Evolutionary conservation across 306 rosid species (phyloP).

Genomic region (Cucurbita maxima): DNA sequence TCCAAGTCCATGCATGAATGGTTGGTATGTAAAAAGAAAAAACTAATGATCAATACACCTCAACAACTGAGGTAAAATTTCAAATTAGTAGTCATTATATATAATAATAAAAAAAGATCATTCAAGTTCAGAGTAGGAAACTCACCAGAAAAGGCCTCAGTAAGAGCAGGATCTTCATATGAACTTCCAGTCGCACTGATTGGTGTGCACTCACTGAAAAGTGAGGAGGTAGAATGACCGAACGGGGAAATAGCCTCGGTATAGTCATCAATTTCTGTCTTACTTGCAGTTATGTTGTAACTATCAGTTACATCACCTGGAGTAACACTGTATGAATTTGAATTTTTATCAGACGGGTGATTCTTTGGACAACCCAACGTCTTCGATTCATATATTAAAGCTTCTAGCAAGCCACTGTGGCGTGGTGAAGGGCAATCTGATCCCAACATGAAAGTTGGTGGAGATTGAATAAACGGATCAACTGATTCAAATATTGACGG

Average conservation of each 20-base stretch:
- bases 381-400: slow-evolving; percentile 56
- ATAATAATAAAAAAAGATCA: neutral
- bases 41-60: too few relatives aligned
- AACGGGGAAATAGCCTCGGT: slow-evolving; percentile 47
- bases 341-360: slow-evolving; percentile 47
- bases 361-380: slow-evolving; percentile 36
- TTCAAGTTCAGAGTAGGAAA: slow-evolving; percentile 2
- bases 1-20: neutral
- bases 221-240: slow-evolving; percentile 48
- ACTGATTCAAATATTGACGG: slow-evolving; percentile 52
- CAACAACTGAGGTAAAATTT: too few relatives aligned
- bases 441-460: slow-evolving; percentile 37
- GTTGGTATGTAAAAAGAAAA: too few relatives aligned
- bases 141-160: slow-evolving; percentile 51
- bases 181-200: slow-evolving; percentile 46
- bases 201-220: slow-evolving; percentile 43
- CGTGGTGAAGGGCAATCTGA: slow-evolving; percentile 54
- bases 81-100: neutral
- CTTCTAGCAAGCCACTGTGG: slow-evolving; percentile 81
- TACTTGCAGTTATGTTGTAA: slow-evolving; percentile 32
- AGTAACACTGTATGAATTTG: slow-evolving; percentile 52
- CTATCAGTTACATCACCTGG: slow-evolving; percentile 41
- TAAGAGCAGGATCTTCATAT: slow-evolving; percentile 32
- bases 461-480: slow-evolving; percentile 58
- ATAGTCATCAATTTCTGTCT: slow-evolving; percentile 52